These are phyloP conservation scores for Schoenoplectus tabernaemontani DNA, from an alignment of 202 grass and related monocot genomes.

Conservation along the genomic window DNA sequence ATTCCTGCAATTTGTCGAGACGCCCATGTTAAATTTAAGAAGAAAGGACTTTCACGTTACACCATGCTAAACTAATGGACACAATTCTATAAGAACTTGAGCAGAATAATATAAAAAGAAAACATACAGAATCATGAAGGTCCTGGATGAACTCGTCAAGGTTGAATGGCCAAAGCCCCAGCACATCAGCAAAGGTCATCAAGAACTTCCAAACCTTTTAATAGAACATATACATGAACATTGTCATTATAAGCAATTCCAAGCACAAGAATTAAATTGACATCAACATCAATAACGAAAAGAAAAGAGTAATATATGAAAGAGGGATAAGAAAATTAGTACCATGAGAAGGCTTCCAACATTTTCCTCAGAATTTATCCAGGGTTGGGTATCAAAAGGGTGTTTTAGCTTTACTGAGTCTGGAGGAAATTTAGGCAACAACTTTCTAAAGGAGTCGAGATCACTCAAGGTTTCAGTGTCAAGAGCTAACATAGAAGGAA, in stretches of 20 bases:
- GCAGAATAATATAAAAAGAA: constrained; percentile 11
- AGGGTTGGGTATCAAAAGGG: constrained; percentile 73
- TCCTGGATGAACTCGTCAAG: constrained; percentile 90
- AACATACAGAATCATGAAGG: constrained; percentile 98
- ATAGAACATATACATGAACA: not conserved
- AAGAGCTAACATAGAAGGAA: constrained; percentile 73
- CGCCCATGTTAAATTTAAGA: not conserved
- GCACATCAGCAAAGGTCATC: constrained; percentile 72
- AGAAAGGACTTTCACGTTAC: not conserved
- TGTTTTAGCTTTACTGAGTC: constrained; percentile 51
- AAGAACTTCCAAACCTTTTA: constrained; percentile 99
- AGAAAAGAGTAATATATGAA: not conserved
- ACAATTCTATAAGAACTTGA: not conserved
- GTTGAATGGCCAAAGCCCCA: constrained; percentile 78
- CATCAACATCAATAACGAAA: not conserved
- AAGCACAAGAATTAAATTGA: not conserved
- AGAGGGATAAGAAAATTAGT: constrained; percentile 1
- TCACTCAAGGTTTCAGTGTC: constrained; percentile 75
- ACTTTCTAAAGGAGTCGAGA: constrained; percentile 86
- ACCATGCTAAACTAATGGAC: not conserved
- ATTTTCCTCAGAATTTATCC: constrained; percentile 69
- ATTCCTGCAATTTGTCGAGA: constrained; percentile 44
- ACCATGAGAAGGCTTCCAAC: constrained; percentile 97
- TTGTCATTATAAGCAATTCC: not conserved
- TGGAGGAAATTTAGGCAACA: constrained; percentile 64